Percentiles rank a stretch among this genome's conserved stretches.
Evolutionary conservation across 2,329 filamentous ascomycete genomes (phyloP).

Genomic region (Talaromyces atroroseus): DNA sequence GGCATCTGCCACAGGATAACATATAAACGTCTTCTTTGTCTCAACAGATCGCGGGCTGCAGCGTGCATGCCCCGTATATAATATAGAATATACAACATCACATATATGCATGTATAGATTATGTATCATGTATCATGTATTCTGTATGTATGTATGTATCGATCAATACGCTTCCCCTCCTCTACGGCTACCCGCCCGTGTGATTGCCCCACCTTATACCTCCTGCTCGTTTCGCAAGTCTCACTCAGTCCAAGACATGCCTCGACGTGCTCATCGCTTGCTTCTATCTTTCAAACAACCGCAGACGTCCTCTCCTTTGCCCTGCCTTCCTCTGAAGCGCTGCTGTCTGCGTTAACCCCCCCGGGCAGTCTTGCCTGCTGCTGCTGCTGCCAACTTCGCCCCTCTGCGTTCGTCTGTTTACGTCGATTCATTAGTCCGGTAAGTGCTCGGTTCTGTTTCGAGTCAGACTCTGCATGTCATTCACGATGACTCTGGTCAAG

Average conservation of each 20-base stretch:
- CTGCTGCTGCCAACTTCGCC: background rate
- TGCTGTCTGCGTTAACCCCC: background rate
- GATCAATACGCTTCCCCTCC: slow-evolving; percentile 2
- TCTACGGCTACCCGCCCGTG: slow-evolving; percentile 4
- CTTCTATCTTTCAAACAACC: background rate
- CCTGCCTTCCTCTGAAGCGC: background rate
- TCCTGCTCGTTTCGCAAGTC: slow-evolving; percentile 10
- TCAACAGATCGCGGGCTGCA: too few species aligned
- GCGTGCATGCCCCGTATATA: too few species aligned
- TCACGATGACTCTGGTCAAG: background rate
- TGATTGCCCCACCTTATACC: slow-evolving; percentile 14
- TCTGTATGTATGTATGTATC: background rate
- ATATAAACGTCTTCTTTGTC: background rate
- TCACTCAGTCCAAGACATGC: background rate
- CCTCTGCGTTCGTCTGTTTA: background rate
- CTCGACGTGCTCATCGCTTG: background rate
- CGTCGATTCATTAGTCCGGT: background rate
- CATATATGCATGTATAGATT: background rate
- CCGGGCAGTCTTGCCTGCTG: background rate
- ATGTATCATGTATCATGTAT: too few species aligned
- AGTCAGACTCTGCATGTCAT: background rate
- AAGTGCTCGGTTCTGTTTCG: background rate
- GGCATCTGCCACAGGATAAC: too few species aligned
- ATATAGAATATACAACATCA: too few species aligned
- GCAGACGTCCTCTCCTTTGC: background rate